A percentile compares a stretch with the other conserved stretches of the same genome.
Conservation (phyloP, 768 basidiomycete species). For the Russula sp. region DNA sequence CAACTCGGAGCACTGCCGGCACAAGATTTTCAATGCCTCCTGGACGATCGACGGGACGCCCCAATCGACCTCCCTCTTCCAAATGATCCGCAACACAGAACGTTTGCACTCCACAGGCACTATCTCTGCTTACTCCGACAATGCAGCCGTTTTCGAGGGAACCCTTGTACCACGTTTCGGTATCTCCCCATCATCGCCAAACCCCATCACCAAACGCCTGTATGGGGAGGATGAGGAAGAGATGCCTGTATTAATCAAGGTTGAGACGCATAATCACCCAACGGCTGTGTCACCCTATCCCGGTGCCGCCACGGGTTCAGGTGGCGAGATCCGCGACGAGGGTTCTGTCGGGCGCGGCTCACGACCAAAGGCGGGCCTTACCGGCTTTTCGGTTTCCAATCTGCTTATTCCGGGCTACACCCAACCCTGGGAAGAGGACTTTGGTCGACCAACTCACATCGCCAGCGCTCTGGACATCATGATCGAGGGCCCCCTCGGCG, state of each 20-base stretch:
- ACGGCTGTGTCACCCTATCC: slow-evolving; percentile 98
- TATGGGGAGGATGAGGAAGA: slow-evolving; percentile 58
- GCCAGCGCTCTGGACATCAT: slow-evolving; percentile 94
- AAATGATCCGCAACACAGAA: slow-evolving; percentile 98
- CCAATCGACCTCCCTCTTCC: slow-evolving; percentile 73
- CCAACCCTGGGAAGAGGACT: slow-evolving; percentile 95
- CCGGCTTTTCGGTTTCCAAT: slow-evolving; percentile 91
- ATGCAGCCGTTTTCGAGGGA: slow-evolving; percentile 90
- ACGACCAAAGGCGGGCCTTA: slow-evolving; percentile 90
- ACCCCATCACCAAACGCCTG: slow-evolving; percentile 24
- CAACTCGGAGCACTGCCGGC: slow-evolving; percentile 99
- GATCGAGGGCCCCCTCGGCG: slow-evolving; percentile 92
- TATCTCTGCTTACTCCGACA: slow-evolving; percentile 96
- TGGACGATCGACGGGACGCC: slow-evolving; percentile 80
- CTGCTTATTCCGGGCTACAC: slow-evolving; percentile 84
- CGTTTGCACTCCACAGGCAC: slow-evolving; percentile 66
- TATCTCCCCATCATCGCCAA: slow-evolving; percentile 31
- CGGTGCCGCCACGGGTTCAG: slow-evolving; percentile 97
- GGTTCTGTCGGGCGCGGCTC: slow-evolving; percentile 94
- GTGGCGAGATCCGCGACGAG: slow-evolving; percentile 97
- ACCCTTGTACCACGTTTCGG: slow-evolving; percentile 68
- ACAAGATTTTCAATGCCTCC: slow-evolving; percentile 98
- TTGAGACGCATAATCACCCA: slow-evolving; percentile 98
- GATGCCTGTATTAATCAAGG: slow-evolving; percentile 90
- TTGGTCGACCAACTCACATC: slow-evolving; percentile 85